These are phyloP conservation scores for Pestalotiopsis fici DNA, from an alignment of 2,329 filamentous ascomycete species.

Conservation along the genomic window DNA sequence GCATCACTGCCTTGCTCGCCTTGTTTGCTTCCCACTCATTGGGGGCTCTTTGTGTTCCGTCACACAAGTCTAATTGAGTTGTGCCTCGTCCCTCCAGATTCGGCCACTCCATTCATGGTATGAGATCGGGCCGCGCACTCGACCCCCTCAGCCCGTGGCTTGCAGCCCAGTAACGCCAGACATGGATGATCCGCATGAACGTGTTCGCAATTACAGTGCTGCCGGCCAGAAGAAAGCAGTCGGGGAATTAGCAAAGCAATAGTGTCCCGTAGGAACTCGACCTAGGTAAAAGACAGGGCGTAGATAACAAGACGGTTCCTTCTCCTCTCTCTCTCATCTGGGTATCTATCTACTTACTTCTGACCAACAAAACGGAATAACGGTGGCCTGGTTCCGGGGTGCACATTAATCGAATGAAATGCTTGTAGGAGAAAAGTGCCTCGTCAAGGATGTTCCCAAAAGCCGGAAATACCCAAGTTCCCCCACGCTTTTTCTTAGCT, in stretches of 20 bases:
- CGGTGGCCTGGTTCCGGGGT: neutral
- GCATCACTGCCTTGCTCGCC: neutral
- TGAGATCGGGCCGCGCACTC: neutral
- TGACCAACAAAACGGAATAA: neutral
- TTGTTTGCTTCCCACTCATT: neutral
- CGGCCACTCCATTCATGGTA: neutral
- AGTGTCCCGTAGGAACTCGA: neutral
- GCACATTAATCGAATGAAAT: too few species aligned
- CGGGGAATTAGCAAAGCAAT: neutral
- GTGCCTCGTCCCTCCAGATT: neutral
- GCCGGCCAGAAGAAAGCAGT: neutral
- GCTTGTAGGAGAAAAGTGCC: too few species aligned
- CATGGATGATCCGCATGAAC: neutral
- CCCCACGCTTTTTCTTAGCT: neutral
- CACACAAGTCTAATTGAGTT: neutral
- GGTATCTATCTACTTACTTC: neutral
- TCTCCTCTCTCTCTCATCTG: neutral
- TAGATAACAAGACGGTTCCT: neutral
- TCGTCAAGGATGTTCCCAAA: neutral
- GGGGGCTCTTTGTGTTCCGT: neutral
- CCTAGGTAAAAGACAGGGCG: neutral
- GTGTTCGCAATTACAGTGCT: neutral
- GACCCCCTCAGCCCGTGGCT: neutral
- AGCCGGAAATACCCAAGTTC: neutral
- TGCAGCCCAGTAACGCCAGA: neutral